Conservation (phyloP, 2,329 filamentous ascomycete species). For the Paramyrothecium sp. region DNA sequence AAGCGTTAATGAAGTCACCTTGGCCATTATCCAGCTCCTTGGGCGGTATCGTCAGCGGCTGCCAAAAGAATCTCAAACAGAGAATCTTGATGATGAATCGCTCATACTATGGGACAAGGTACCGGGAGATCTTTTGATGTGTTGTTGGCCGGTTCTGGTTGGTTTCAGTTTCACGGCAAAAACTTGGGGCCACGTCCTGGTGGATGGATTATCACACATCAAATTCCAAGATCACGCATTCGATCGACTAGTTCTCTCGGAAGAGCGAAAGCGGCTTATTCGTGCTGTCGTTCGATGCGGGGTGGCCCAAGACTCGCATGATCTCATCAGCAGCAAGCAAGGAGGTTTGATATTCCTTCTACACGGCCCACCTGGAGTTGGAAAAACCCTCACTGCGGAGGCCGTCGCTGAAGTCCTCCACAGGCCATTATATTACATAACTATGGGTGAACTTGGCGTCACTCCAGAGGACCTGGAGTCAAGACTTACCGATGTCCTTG, state of each 20-base stretch:
- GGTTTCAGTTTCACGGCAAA: constrained; percentile 10
- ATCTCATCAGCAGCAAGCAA: neutral
- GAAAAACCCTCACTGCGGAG: constrained; percentile 39
- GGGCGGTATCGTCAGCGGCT: constrained; percentile 6
- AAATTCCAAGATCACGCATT: constrained; percentile 8
- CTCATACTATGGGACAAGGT: constrained; percentile 5
- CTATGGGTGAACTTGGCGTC: constrained; percentile 5
- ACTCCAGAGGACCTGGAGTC: neutral
- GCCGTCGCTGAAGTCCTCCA: constrained; percentile 15
- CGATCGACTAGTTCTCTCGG: neutral
- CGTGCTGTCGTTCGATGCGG: neutral
- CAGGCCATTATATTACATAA: constrained; percentile 8
- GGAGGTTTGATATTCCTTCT: constrained; percentile 31
- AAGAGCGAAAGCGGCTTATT: neutral
- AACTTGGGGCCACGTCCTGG: constrained; percentile 7
- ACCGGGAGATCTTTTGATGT: constrained; percentile 4
- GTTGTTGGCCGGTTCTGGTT: constrained; percentile 5
- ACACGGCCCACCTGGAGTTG: constrained; percentile 28
- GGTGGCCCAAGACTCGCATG: neutral
- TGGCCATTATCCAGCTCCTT: constrained; percentile 4
- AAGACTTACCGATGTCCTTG: constrained; percentile 2
- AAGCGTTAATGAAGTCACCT: constrained; percentile 4
- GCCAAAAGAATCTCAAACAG: constrained; percentile 3
- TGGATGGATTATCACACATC: constrained; percentile 4
- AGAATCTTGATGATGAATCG: neutral